Evolutionary conservation across 805 yeast species (phyloP).

Genomic region (Vanderwaltozyma verrucispora): DNA sequence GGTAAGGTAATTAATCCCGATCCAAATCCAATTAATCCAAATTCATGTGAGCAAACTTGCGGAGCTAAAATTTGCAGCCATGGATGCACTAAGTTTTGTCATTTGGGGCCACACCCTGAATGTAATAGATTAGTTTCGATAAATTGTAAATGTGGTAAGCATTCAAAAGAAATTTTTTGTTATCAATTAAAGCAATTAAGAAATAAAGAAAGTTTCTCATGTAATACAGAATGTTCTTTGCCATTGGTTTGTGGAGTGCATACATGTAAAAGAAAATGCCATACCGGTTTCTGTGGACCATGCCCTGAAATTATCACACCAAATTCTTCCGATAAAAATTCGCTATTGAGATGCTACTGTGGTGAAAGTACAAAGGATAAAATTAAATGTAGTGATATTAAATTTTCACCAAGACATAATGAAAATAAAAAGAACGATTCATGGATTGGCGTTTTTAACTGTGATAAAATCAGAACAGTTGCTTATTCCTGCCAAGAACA

Average conservation of each 20-base stretch:
- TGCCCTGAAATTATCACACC: constrained; percentile 40
- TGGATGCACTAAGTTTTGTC: constrained; percentile 66
- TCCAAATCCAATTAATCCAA: constrained; percentile 52
- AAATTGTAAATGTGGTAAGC: constrained; percentile 66
- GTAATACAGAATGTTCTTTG: constrained; percentile 52
- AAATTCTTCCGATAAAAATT: constrained; percentile 3
- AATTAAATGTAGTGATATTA: constrained; percentile 33
- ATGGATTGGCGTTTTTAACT: constrained; percentile 46
- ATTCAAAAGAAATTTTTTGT: constrained; percentile 60
- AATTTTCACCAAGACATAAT: constrained; percentile 28
- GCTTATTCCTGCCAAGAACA: constrained; percentile 51
- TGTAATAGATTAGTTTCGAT: constrained; percentile 69
- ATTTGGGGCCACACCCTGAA: constrained; percentile 78
- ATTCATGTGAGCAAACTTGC: constrained; percentile 85
- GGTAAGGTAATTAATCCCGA: constrained; percentile 63
- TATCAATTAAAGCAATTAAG: constrained; percentile 40
- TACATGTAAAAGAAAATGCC: constrained; percentile 54
- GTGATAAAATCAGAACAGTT: constrained; percentile 36
- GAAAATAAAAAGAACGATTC: constrained; percentile 19
- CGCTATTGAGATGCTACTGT: constrained; percentile 56
- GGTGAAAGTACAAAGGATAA: constrained; percentile 42
- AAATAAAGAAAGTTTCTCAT: constrained; percentile 30
- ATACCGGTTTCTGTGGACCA: constrained; percentile 71
- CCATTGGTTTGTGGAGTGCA: constrained; percentile 65
- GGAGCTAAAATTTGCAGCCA: constrained; percentile 56